A percentile compares a stretch with the other conserved stretches of the same genome.
Evolutionary conservation across 495 filamentous ascomycete species (phyloP).

Genomic region (Podospora sp.): DNA sequence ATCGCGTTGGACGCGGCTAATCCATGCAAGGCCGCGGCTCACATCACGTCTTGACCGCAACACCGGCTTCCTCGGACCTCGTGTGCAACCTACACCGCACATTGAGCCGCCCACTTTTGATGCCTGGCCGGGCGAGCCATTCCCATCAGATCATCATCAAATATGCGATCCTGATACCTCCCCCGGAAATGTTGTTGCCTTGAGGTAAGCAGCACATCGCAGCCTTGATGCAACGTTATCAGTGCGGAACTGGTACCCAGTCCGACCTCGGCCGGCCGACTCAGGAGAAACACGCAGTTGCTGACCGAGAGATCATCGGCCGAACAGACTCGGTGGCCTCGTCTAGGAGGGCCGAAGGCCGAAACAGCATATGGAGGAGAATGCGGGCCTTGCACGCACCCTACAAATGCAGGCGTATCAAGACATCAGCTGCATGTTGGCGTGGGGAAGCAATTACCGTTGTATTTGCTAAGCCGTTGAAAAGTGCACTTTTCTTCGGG

Average conservation of each 20-base stretch:
- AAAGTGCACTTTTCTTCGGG: background rate
- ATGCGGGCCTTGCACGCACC: background rate
- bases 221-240: background rate
- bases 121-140: background rate
- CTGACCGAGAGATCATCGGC: background rate
- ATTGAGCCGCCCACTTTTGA: background rate
- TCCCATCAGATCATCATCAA: background rate
- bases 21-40: background rate
- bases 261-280: background rate
- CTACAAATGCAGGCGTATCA: background rate
- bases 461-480: background rate
- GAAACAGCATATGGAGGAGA: background rate
- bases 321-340: background rate
- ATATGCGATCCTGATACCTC: background rate
- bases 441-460: background rate
- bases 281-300: background rate
- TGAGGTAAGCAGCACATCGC: background rate
- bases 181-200: background rate
- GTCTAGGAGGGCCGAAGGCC: background rate
- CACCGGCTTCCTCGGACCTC: background rate
- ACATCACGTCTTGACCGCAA: background rate
- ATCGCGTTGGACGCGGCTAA: background rate
- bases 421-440: background rate
- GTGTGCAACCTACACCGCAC: background rate
- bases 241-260: background rate